phyloP scores from a whole-genome alignment of 495 filamentous ascomycete genomes.

The Hypomontagnella submonticulosa region DNA sequence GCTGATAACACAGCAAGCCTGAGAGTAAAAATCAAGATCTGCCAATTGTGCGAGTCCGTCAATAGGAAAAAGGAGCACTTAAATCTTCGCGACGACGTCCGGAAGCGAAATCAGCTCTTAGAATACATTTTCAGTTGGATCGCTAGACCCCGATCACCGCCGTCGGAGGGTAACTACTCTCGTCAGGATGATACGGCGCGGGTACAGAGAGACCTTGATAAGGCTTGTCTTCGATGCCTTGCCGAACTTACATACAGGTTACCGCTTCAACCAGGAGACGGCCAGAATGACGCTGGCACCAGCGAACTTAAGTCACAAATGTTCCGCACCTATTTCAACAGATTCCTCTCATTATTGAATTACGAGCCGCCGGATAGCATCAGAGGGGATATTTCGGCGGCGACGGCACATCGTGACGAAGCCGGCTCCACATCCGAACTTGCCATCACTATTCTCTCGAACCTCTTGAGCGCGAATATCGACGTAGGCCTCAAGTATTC shows the following conservation, averaged over 20 bases:
- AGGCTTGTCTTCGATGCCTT: slow-evolving; percentile 68
- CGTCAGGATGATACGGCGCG: slow-evolving; percentile 63
- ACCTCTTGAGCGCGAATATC: slow-evolving; percentile 73
- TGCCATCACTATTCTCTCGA: slow-evolving; percentile 71
- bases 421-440: slow-evolving; percentile 64
- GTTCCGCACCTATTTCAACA: slow-evolving; percentile 74
- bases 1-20: slow-evolving; percentile 62
- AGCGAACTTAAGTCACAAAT: slow-evolving; percentile 71
- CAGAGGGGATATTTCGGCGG: slow-evolving; percentile 44
- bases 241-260: slow-evolving; percentile 71
- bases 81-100: slow-evolving; percentile 72
- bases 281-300: slow-evolving; percentile 68
- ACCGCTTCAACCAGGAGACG: slow-evolving; percentile 71
- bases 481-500: slow-evolving; percentile 75
- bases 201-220: slow-evolving; percentile 70
- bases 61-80: slow-evolving; percentile 73
- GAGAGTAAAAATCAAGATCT: slow-evolving; percentile 73
- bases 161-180: slow-evolving; percentile 36
- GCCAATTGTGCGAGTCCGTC: slow-evolving; percentile 70
- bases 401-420: slow-evolving; percentile 54
- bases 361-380: slow-evolving; percentile 60
- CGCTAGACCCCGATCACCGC: slow-evolving; percentile 62
- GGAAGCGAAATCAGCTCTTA: slow-evolving; percentile 71
- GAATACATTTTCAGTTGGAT: slow-evolving; percentile 74
- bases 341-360: slow-evolving; percentile 70